A percentile compares a stretch with the other conserved stretches of the same genome.
These are phyloP conservation scores for Xylaria sp. DNA, from an alignment of 2,329 filamentous ascomycete genomes.

Conservation along the genomic window DNA sequence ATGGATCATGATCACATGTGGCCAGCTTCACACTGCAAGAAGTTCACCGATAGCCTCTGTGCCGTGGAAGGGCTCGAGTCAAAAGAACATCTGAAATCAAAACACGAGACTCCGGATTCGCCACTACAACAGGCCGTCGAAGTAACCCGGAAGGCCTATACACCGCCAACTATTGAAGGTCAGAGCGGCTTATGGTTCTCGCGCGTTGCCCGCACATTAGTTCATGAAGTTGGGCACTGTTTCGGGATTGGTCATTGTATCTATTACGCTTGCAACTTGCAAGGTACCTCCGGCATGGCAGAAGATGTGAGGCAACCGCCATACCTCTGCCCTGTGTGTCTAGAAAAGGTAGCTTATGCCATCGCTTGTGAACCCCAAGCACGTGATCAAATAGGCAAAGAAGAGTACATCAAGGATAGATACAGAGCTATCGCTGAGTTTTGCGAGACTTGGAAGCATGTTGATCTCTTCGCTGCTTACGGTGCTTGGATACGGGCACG, in stretches of 20 bases:
- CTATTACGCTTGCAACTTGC: slow-evolving; percentile 73
- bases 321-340: slow-evolving; percentile 69
- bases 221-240: slow-evolving; percentile 75
- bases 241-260: slow-evolving; percentile 73
- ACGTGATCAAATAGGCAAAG: slow-evolving; percentile 36
- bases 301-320: slow-evolving; percentile 72
- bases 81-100: slow-evolving; percentile 35
- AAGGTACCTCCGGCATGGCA: slow-evolving; percentile 64
- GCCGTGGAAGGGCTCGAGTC: slow-evolving; percentile 31
- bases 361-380: slow-evolving; percentile 43
- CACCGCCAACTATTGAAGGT: slow-evolving; percentile 43
- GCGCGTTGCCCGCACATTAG: slow-evolving; percentile 65
- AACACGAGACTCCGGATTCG: slow-evolving; percentile 3
- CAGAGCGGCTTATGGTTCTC: slow-evolving; percentile 65
- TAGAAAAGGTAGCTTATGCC: slow-evolving; percentile 60
- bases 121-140: slow-evolving; percentile 51
- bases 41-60: slow-evolving; percentile 58
- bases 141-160: slow-evolving; percentile 38
- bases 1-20: slow-evolving; percentile 65
- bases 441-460: slow-evolving; percentile 54
- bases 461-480: slow-evolving; percentile 59
- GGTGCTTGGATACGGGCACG: slow-evolving; percentile 55
- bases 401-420: slow-evolving; percentile 49
- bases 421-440: slow-evolving; percentile 54
- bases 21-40: slow-evolving; percentile 70